phyloP scores from a whole-genome alignment of 306 rosid genomes.

The Corylus heterophylla region DNA sequence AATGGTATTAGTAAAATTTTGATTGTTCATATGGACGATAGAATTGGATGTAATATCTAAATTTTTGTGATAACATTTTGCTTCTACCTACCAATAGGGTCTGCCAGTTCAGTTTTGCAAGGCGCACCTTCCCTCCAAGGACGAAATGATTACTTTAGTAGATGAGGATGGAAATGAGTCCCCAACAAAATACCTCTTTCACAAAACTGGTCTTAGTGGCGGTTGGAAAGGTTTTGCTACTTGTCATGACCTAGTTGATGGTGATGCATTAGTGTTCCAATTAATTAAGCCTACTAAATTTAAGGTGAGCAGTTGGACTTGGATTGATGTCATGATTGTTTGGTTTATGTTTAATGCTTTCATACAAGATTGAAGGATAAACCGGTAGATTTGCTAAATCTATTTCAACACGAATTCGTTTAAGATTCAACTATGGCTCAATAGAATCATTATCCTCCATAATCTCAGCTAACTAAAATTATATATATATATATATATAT shows the following conservation, averaged over 20 bases:
- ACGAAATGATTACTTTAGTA: slow-evolving; percentile 38
- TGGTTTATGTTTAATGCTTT: background rate
- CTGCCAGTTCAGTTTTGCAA: slow-evolving; percentile 45
- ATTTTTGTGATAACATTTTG: background rate
- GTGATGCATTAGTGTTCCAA: slow-evolving; percentile 69
- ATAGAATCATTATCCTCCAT: no score
- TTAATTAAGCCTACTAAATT: slow-evolving; percentile 44
- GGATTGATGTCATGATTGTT: background rate
- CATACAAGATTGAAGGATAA: no score
- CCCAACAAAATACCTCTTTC: slow-evolving; percentile 37
- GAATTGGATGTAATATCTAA: background rate
- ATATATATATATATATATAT: no score
- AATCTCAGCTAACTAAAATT: no score
- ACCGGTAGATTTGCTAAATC: no score
- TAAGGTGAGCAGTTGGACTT: slow-evolving; percentile 39
- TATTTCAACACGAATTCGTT: no score
- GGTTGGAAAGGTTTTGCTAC: slow-evolving; percentile 65
- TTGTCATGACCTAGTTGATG: slow-evolving; percentile 62
- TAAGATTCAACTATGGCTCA: no score
- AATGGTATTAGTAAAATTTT: background rate
- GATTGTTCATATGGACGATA: background rate
- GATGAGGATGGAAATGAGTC: slow-evolving; percentile 47
- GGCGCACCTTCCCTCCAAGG: slow-evolving; percentile 38
- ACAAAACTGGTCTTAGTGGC: slow-evolving; percentile 51
- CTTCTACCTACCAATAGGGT: slow-evolving; percentile 33